Base-by-base conservation (phyloP, 176 grass and related monocot genomes). In the Miscanthus lutarioriparius region DNA sequence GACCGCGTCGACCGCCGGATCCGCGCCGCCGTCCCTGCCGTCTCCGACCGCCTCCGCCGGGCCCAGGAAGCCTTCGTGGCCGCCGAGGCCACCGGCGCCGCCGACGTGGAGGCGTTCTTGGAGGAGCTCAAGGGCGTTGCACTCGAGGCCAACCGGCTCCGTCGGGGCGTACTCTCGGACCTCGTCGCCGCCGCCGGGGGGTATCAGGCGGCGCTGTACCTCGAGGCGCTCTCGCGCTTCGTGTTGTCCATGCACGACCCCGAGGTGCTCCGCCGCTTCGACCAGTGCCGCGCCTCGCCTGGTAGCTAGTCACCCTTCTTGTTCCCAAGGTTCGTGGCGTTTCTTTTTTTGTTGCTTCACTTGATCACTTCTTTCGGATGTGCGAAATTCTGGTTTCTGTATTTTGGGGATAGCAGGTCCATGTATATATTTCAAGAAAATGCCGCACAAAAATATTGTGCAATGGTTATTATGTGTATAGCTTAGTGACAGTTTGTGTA, bases 1-100 rank as follows among this genome's bases (percentile, higher is more conserved):
- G 91, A 92, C 47, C 91, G 82, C 77, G 82, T 92, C 65, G 91
- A 92, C 64, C 87, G 84, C 77, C 87, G 91, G 25, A 86, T 92
- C 71, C 91, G 91, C 77, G 30, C 85, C 58, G n/a, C 27, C 58
- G 84, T 87, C 87, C 91, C 91, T 43, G 13, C 47, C 64, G 11
- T 92, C 84, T 64, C 82, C 87, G 79, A 83, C 91, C 91, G 87
- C 91, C 77, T 92, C n/a, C 87, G 91, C 64, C 87, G 35, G 30
- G 81, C 87, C 44, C 91, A 92, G 77, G 87, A 89, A 23, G 72
- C 45, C 6, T 87, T 89, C 47, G 74, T 84, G 38, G 40, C 84
- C 38, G 76, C 76, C 20, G 84, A 86, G 54, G 65, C 83, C 3
- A 23, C 87, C 38, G 87, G 89, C 38, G 39, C 37, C 62, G 80